Base-by-base conservation (phyloP, 1,139 yeast genomes). In the Protomyces arabidopsidicola region DNA sequence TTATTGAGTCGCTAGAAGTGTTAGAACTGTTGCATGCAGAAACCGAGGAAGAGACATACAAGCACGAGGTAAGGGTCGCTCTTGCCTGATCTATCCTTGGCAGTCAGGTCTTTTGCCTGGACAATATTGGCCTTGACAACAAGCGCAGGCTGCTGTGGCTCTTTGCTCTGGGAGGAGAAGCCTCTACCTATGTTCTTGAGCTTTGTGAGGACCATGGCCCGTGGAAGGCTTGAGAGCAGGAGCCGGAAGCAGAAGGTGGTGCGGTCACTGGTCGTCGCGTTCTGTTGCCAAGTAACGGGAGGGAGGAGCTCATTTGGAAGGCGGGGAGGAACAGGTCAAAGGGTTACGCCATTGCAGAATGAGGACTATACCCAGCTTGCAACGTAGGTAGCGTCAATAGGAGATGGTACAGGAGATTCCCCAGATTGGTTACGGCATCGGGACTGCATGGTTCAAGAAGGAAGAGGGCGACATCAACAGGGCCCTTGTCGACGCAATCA, bases 401-500 rank as follows among this genome's bases (percentile, higher is more conserved):
- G 8, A 38, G 1, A 18, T 42, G 48, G 48, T 42, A 18, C 16
- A 42, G 20, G 48, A 34, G 5, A 77, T 82, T 60, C 85, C 85
- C 36, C 78, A 78, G 9, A 73, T 82, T 22, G 82, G 83, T 2
- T 75, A 80, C 66, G 95, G 95, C 14, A 83, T 90, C 53, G 91
- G 89, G 67, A 85, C 85, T 66, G 76, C 66, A 76, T 68, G 70
- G 70, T 68, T 55, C 65, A 68, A 68, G 61, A 24, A 48, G 8
- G 60, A 67, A 20, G 67, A 65, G 6, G 65, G 55, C 69, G 74
- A 65, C 39, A n/a, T 54, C 39, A 55, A 76, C 64, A 81, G 80
- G 12, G 84, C 80, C 63, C 70, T 84, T 51, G 73, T 75, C 39
- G 73, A 77, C 52, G 82, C 87, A 4, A 71, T 85, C 76, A 56